Percentiles rank a stretch among this genome's conserved stretches.
These are phyloP conservation scores for Pyrrhoderma lamaoense DNA, from an alignment of 1,284 basidiomycete species.

Conservation along the genomic window DNA sequence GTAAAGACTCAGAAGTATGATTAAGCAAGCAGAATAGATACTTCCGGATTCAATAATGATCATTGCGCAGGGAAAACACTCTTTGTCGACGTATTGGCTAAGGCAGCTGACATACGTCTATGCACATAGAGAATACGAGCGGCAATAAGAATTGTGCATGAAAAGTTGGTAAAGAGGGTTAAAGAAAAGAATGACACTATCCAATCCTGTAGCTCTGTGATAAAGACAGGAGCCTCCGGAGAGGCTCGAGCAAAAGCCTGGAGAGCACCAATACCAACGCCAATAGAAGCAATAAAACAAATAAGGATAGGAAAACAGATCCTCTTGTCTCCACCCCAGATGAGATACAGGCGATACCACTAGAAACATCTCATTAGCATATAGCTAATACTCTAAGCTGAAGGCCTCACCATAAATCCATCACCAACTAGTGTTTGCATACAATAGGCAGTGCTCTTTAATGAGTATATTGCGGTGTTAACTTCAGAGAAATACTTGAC, in stretches of 20 bases:
- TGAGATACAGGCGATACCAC: conserved; percentile 12
- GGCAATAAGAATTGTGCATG: conserved; percentile 15
- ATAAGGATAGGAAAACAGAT: conserved; percentile 6
- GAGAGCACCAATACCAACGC: conserved; percentile 12
- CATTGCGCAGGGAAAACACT: conserved; percentile 14
- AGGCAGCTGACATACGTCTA: neutral
- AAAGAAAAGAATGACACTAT: conserved; percentile 15
- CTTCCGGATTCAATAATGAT: conserved; percentile 19
- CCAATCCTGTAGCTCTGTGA: conserved; percentile 12
- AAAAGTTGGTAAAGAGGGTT: conserved; percentile 14
- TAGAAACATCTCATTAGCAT: neutral
- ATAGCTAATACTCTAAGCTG: neutral
- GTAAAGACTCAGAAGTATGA: conserved; percentile 16
- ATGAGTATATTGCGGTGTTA: conserved; percentile 26
- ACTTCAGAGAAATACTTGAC: conserved; percentile 21
- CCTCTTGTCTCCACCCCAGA: conserved; percentile 8
- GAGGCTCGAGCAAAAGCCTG: conserved; percentile 5
- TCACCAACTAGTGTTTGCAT: conserved; percentile 30
- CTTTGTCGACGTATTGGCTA: neutral
- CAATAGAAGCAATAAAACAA: conserved; percentile 11
- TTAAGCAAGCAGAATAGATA: conserved; percentile 18
- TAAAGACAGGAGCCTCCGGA: conserved; percentile 4
- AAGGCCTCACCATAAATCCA: conserved; percentile 26
- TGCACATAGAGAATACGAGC: conserved; percentile 5
- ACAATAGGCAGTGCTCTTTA: conserved; percentile 27